Evolutionary conservation across 2,329 filamentous ascomycete species (phyloP).

Genomic region (Didymella keratinophila): DNA sequence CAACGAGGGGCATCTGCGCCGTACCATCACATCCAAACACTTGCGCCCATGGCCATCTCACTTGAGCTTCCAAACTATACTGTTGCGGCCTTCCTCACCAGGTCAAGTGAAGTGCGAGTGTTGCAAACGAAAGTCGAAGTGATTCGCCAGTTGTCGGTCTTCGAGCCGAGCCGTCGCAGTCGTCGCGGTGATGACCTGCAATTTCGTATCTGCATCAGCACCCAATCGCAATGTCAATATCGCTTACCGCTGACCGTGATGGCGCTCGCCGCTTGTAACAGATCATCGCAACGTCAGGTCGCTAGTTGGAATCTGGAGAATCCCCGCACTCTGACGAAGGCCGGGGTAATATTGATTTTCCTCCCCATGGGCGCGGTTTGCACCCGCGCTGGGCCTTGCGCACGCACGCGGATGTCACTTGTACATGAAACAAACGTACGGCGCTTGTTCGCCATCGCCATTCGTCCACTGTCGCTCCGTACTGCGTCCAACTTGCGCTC

Average conservation of each 20-base stretch:
- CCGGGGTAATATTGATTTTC: conserved; percentile 2
- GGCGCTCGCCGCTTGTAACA: neutral
- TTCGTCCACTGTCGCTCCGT: conserved; percentile 29
- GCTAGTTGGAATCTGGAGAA: neutral
- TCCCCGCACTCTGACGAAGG: neutral
- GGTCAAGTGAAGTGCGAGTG: neutral
- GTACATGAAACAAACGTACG: conserved; percentile 34
- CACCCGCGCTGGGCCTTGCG: neutral
- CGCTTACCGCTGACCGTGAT: neutral
- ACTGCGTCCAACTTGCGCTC: neutral
- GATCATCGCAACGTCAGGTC: neutral
- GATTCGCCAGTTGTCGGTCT: neutral
- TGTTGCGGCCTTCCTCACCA: neutral
- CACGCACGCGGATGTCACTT: conserved; percentile 1
- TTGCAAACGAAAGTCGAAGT: neutral
- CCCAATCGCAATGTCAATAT: neutral
- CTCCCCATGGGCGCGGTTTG: neutral
- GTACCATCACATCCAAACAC: too few relatives aligned
- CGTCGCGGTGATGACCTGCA: neutral
- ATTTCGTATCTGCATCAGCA: neutral
- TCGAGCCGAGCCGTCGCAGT: neutral
- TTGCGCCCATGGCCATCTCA: neutral
- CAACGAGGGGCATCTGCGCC: too few relatives aligned
- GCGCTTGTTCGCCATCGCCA: conserved; percentile 11
- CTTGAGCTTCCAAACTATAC: neutral